Evolutionary conservation across 1,139 yeast genomes (phyloP), one percentile per base, ranked within the genome.

Genomic region (Ogataea hybrid): DNA sequence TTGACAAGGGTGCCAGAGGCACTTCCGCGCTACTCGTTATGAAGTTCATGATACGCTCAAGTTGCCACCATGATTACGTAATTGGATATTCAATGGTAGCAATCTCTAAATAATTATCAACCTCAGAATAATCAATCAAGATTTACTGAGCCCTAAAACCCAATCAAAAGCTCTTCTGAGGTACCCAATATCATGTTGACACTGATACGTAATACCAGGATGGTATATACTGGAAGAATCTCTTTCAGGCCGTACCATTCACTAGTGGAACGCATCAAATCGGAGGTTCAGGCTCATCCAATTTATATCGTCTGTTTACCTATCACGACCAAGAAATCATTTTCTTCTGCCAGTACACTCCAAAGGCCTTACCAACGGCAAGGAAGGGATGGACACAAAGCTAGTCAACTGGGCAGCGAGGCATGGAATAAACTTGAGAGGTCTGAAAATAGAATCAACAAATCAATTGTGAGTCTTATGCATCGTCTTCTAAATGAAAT

Each of bases 291-390:
- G 15, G 11, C 43, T 6, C 41, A 46, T 22, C 49, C 49, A 6
- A 70, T 77, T 29, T 77, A 73, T 50, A 64, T 81, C 15, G 63
- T 81, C 15, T 64, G 83, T 9, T 63, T 83, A 6, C 92, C 92
- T 4, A 66, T 84, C 16, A 81, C 86, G 5, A 68, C 76, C 4
- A 59, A 68, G 36, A 71, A 71, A 46, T 72, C 82, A 5, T 83
- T 70, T 61, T 83, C 11, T 76, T 79, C 54, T 82, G 83, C 61
- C 75, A 79, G 56, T 84, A 81, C 54, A 65, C 71, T 32, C 71
- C 61, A 8, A 54, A 51, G 3, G 56, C 67, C 1, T 41, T 65
- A 5, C 53, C 61, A 1, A 61, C 44, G 51, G 71, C 4, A 61
- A 64, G 25, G 51, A 53, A 40, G 65, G 69, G 35, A 32, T 69